Percentiles rank a stretch among this genome's conserved stretches.
Evolutionary conservation across 768 basidiomycete species (phyloP).

Genomic region (Epithele typhae): DNA sequence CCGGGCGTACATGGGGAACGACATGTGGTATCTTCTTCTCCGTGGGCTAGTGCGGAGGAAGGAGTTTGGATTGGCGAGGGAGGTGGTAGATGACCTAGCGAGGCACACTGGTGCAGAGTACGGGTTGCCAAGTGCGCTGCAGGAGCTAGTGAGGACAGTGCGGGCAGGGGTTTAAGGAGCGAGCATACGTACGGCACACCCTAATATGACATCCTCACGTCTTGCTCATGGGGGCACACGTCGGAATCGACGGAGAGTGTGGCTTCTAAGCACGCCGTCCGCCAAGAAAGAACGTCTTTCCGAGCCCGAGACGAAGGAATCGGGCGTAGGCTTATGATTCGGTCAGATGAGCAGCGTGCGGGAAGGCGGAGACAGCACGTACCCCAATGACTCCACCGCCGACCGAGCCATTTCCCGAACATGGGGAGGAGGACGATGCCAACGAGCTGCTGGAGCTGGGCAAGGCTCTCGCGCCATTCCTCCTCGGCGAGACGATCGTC

Average conservation of each 20-base stretch:
- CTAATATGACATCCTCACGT: too few relatives aligned
- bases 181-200: slow-evolving; percentile 10
- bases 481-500: slow-evolving; percentile 75
- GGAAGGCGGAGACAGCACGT: slow-evolving; percentile 27
- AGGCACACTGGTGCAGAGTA: slow-evolving; percentile 6
- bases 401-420: slow-evolving; percentile 84
- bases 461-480: slow-evolving; percentile 91
- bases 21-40: slow-evolving; percentile 79
- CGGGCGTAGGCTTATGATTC: slow-evolving; percentile 57
- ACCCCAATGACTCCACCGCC: slow-evolving; percentile 87
- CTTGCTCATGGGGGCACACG: too few relatives aligned
- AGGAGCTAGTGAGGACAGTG: slow-evolving; percentile 47
- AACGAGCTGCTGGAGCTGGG: slow-evolving; percentile 78
- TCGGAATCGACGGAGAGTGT: too few relatives aligned
- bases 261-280: slow-evolving; percentile 15
- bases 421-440: slow-evolving; percentile 80
- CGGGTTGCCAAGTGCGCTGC: slow-evolving; percentile 34
- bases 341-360: slow-evolving; percentile 6
- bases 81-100: slow-evolving; percentile 64
- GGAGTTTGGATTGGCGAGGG: slow-evolving; percentile 58
- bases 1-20: slow-evolving; percentile 44
- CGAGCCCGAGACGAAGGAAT: slow-evolving; percentile 60
- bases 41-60: slow-evolving; percentile 53
- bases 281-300: slow-evolving; percentile 62
- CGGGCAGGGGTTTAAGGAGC: slow-evolving; percentile 22